These are phyloP conservation scores for Lentinula detonsa DNA, from an alignment of 768 basidiomycete species.

Conservation along the genomic window DNA sequence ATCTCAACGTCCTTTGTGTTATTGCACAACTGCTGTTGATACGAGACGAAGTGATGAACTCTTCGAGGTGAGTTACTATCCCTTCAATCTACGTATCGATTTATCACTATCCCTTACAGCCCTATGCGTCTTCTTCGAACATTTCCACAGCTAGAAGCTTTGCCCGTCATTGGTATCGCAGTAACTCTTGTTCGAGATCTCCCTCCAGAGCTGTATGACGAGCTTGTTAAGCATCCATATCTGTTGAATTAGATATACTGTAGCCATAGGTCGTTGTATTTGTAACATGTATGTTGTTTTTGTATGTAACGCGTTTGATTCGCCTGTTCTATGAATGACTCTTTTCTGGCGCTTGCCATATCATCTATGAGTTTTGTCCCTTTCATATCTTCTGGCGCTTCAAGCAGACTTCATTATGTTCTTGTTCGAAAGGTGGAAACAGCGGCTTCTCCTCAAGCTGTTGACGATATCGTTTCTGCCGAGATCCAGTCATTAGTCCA, in stretches of 20 bases:
- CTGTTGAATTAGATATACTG: constrained; percentile 29
- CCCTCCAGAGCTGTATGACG: constrained; percentile 80
- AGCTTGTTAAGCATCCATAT: constrained; percentile 85
- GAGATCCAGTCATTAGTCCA: constrained; percentile 56
- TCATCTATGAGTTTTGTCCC: constrained; percentile 33
- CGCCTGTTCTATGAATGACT: background rate
- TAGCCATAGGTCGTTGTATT: background rate
- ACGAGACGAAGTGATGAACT: constrained; percentile 83
- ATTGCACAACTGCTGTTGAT: constrained; percentile 93
- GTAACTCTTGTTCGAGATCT: constrained; percentile 92
- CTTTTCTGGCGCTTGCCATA: background rate
- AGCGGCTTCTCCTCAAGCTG: constrained; percentile 46
- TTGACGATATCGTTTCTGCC: constrained; percentile 52
- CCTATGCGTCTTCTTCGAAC: constrained; percentile 94
- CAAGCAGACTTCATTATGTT: constrained; percentile 68
- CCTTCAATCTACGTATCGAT: background rate
- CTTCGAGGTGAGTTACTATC: constrained; percentile 59
- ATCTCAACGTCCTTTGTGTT: constrained; percentile 93
- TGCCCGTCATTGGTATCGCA: constrained; percentile 86
- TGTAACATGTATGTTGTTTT: background rate
- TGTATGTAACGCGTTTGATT: background rate
- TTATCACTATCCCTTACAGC: constrained; percentile 31
- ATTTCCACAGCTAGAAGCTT: constrained; percentile 86
- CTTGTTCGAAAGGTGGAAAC: constrained; percentile 71
- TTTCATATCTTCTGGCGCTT: constrained; percentile 72